Evolutionary conservation across 306 rosid species (phyloP).

Genomic region (Pterocarpus macrocarpus): DNA sequence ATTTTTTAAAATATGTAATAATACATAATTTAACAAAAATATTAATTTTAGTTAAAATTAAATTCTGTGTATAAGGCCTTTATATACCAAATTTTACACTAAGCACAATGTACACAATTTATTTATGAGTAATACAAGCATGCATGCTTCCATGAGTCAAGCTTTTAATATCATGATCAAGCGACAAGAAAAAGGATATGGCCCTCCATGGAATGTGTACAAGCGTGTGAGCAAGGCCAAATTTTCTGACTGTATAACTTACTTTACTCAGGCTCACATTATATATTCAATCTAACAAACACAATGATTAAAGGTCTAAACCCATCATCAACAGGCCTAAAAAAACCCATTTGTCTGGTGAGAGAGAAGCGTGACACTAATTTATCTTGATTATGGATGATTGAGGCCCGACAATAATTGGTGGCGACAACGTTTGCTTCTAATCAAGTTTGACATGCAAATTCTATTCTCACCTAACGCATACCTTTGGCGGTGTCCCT

Average conservation of each 20-base stretch:
- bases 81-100: no score
- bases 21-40: no score
- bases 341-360: constrained; percentile 57
- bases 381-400: constrained; percentile 33
- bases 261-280: constrained; percentile 38
- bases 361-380: constrained; percentile 43
- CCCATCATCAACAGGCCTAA: constrained; percentile 57
- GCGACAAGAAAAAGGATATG: constrained; percentile 36
- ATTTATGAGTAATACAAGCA: neutral
- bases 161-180: constrained; percentile 21
- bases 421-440: constrained; percentile 65
- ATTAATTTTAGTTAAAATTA: no score
- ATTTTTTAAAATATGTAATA: no score
- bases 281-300: constrained; percentile 50
- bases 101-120: no score
- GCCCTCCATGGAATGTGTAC: constrained; percentile 40
- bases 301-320: constrained; percentile 68
- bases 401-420: constrained; percentile 58
- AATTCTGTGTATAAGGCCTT: no score
- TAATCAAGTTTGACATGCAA: constrained; percentile 50
- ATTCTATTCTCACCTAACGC: neutral
- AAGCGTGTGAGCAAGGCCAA: constrained; percentile 50
- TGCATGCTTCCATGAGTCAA: constrained; percentile 23
- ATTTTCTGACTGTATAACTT: neutral
- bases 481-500: constrained; percentile 64